These are phyloP conservation scores for Xerocomellus amylosporus DNA, from an alignment of 768 basidiomycete genomes.

Conservation along the genomic window DNA sequence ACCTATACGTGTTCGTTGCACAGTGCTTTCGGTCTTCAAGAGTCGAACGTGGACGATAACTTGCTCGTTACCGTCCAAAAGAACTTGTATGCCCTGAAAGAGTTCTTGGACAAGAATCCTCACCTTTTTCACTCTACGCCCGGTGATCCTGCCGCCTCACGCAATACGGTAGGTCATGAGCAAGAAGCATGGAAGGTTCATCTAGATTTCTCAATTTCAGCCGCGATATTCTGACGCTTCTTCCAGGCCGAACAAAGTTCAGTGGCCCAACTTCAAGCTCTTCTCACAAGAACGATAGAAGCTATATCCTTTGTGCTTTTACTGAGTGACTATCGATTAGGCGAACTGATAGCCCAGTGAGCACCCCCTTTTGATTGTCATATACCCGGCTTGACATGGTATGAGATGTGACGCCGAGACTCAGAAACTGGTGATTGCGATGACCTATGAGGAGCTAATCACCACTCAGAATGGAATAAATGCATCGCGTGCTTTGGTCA, in stretches of 20 bases:
- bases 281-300: constrained; percentile 86
- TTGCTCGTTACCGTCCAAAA: constrained; percentile 69
- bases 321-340: constrained; percentile 85
- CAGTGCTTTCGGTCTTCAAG: constrained; percentile 47
- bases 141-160: constrained; percentile 58
- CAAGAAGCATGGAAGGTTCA: constrained; percentile 88
- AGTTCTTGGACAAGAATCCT: constrained; percentile 76
- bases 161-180: constrained; percentile 56
- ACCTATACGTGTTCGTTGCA: background rate
- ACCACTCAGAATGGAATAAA: constrained; percentile 82
- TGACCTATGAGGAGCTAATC: constrained; percentile 87
- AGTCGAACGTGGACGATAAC: constrained; percentile 62
- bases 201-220: background rate
- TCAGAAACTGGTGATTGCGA: constrained; percentile 61
- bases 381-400: constrained; percentile 6
- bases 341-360: constrained; percentile 80
- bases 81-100: constrained; percentile 74
- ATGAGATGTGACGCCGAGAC: constrained; percentile 68
- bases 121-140: constrained; percentile 84
- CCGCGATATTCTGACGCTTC: constrained; percentile 11
- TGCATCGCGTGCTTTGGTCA: constrained; percentile 87
- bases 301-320: constrained; percentile 92
- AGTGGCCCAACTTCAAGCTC: constrained; percentile 67
- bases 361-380: constrained; percentile 25
- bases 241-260: constrained; percentile 76